Conservation (phyloP, 192 early-diverging fungal species). For the Backusella luteola region DNA sequence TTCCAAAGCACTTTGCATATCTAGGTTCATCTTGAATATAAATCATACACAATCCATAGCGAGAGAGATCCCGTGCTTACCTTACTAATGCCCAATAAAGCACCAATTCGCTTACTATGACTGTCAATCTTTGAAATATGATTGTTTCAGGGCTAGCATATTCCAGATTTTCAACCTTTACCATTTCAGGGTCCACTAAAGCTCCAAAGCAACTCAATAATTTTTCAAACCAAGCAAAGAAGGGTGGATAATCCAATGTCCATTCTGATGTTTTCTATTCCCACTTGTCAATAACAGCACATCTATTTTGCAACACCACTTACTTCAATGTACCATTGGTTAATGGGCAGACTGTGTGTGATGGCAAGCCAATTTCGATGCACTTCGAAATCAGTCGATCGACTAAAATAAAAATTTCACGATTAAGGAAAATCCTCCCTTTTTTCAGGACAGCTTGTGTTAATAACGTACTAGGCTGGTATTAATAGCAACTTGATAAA, state of each 20-base stretch:
- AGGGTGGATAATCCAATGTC: conserved; percentile 97
- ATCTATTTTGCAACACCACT: neutral
- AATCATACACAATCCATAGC: neutral
- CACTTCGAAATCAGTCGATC: conserved; percentile 98
- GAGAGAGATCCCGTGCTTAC: conserved; percentile 25
- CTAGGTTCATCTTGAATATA: neutral
- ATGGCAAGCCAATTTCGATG: conserved; percentile 98
- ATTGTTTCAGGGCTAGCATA: conserved; percentile 69
- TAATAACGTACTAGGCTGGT: conserved; percentile 20
- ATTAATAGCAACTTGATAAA: conserved; percentile 43
- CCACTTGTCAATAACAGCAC: neutral
- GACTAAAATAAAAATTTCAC: conserved; percentile 34
- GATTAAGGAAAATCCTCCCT: neutral
- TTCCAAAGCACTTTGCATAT: conserved; percentile 22
- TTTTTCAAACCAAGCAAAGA: conserved; percentile 97
- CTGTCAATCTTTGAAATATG: conserved; percentile 81
- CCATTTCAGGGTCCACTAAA: conserved; percentile 67
- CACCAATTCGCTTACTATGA: conserved; percentile 79
- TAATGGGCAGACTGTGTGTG: conserved; percentile 78
- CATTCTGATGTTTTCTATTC: conserved; percentile 75
- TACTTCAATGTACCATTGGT: conserved; percentile 85
- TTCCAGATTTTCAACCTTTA: conserved; percentile 65
- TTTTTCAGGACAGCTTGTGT: neutral
- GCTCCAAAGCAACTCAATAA: conserved; percentile 60
- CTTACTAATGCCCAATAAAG: conserved; percentile 66